Evolutionary conservation across 2,329 filamentous ascomycete genomes (phyloP), one percentile per base, ranked within the genome.

Genomic region (Xylaria sp.): DNA sequence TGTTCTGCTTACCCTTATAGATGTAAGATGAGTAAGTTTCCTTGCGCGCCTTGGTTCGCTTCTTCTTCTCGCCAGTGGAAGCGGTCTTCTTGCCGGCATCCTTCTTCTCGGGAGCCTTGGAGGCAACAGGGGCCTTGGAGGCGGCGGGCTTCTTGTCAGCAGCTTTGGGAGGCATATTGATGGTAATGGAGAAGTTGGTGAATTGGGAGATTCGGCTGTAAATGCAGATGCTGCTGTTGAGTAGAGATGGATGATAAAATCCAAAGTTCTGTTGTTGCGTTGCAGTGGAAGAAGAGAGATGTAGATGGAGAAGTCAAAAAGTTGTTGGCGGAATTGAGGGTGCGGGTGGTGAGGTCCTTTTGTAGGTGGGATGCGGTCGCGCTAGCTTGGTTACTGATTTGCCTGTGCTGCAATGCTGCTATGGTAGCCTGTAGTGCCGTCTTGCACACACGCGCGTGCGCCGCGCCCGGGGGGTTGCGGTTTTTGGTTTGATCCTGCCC

Each of bases 1-100:
- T 31, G 39, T 48, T 31, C 1, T 61, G 81, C 89, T 84, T 82
- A 98, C 95, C 96, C 89, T 98, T 99, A 93, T 98, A 99, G 87
- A 99, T 99, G 90, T 99, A 99, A 66, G 94, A 97, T 78, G 93
- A 97, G 89, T 99, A 99, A n/a, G 96, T 99, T 90, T 99, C 96
- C 92, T 98, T 98, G 87, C 96, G 92, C 77, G 94, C 93, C 94
- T 99, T 99, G 88, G 94, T 97, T 82, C 96, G 94, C 94, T 98
- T 99, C 93, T 99, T 99, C 94, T 98, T 98, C 79, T 98, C 96
- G 75, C 96, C 96, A 81, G 93, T 90, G 72, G 94, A 90, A 70
- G 95, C 94, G 59, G 96, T 98, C 92, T 98, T 99, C 93, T 99
- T 99, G 88, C 95, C 96, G 75, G 95, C 96, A 87, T 98, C 95